Evolutionary conservation across 2,329 filamentous ascomycete species (phyloP), one percentile per base, ranked within the genome.

Genomic region (Fusarium haematococcum): DNA sequence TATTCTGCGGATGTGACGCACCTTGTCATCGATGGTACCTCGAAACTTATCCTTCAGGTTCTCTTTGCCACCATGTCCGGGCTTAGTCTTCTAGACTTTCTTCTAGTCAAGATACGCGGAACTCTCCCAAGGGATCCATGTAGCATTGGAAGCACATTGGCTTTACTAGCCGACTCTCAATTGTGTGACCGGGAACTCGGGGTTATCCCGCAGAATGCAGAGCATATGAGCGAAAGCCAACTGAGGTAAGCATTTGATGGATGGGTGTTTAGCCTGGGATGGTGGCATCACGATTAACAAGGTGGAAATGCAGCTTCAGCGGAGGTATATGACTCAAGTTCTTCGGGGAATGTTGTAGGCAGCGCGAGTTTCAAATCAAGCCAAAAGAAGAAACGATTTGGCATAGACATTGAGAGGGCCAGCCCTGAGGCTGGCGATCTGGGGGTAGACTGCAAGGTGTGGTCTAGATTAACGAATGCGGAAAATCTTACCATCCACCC

Each of bases 151-250:
- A 68, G 59, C 16, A 56, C 27, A 18, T 61, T 70, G 68, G 13
- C 65, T 5, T 37, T 67, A 5, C 59, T 70, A n/a, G 54, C 43
- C n/a, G 64, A 60, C 35, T 70, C 64, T 5, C 64, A 52, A 16
- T 23, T 70, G 2, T 67, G 68, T 18, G 43, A 70, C 27, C 2
- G 20, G 18, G 45, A 25, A 13, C 5, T 48, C 0, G 35, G 32
- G 25, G 50, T 57, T 3, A 14, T 64, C 7, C 65, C 65, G 4
- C 20, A 41, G 16, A 32, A 13, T 48, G 60, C 50, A 13, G 43
- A 67, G 23, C 30, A 23, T 20, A 64, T 67, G 50, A 18, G 25
- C 5, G 65, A 63, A 8, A 30, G 20, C 1, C 39, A 48, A 9
- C 1, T 59, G 41, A 45, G 10, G 32, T 8, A 37, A 9, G 23